These are phyloP conservation scores for Leucaena leucocephala DNA, from an alignment of 306 rosid genomes.

Conservation along the genomic window DNA sequence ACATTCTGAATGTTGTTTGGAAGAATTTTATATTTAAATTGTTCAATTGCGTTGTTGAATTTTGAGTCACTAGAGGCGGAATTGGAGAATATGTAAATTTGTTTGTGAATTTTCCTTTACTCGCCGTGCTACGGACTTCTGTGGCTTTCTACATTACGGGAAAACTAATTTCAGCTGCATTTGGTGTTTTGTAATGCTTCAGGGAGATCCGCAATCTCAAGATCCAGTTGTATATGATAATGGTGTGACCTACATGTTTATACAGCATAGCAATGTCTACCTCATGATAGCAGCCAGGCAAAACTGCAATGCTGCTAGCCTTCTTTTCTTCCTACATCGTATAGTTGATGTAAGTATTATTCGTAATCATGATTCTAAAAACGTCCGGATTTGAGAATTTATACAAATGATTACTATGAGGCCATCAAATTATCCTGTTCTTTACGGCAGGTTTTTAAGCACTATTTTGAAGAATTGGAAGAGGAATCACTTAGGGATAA, in stretches of 20 bases:
- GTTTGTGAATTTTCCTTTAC: background rate
- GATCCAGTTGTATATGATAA: conserved; percentile 90
- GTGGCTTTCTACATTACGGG: background rate
- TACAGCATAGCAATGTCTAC: conserved; percentile 94
- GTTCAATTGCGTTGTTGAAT: background rate
- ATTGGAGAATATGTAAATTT: conserved; percentile 6
- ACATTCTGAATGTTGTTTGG: background rate
- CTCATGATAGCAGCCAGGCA: conserved; percentile 91
- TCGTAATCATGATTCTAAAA: conserved; percentile 27
- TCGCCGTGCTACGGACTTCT: background rate
- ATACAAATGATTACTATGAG: background rate
- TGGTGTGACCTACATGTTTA: conserved; percentile 91
- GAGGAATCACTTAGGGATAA: conserved; percentile 98
- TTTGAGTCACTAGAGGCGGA: conserved; percentile 12
- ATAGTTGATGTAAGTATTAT: conserved; percentile 74
- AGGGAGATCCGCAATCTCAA: conserved; percentile 95
- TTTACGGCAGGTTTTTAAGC: conserved; percentile 83
- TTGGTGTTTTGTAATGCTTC: conserved; percentile 36
- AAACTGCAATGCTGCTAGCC: conserved; percentile 98
- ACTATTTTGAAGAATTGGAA: conserved; percentile 93
- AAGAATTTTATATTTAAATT: background rate
- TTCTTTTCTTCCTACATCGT: conserved; percentile 90
- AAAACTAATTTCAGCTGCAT: background rate
- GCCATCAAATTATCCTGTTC: conserved; percentile 16
- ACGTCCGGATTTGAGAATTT: background rate